Conservation (phyloP, 139 green algal genomes). For the Auxenochlorella pyrenoidosa region DNA sequence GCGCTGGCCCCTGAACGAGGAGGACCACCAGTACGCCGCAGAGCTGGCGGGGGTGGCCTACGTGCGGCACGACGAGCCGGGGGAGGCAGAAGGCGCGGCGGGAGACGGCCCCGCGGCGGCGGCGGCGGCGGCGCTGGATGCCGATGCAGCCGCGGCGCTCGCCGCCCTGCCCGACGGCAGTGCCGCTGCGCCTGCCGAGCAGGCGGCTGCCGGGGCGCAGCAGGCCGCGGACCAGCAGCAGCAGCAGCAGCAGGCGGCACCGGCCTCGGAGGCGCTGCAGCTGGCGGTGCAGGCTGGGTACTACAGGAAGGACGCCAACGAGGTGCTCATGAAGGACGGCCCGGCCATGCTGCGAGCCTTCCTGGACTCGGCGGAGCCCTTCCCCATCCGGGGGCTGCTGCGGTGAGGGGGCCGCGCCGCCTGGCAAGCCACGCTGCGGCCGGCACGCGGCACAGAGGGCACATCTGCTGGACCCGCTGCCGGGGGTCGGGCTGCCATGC, state of each 20-base stretch:
- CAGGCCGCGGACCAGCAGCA: not conserved
- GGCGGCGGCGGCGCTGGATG: not conserved
- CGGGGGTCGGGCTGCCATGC: too few species aligned
- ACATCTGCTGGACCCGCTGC: too few species aligned
- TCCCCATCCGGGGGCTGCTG: constrained; percentile 88
- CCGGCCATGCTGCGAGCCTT: constrained; percentile 59
- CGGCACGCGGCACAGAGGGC: too few species aligned
- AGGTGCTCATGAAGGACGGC: constrained; percentile 85
- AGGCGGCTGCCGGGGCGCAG: not conserved
- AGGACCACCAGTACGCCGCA: constrained; percentile 42
- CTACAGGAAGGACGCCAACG: constrained; percentile 93
- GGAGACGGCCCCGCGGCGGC: not conserved
- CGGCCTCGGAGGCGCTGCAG: constrained; percentile 5
- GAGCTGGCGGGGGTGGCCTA: not conserved
- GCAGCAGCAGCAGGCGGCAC: not conserved
- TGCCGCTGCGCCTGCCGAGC: not conserved
- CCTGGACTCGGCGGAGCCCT: constrained; percentile 72
- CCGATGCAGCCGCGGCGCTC: not conserved
- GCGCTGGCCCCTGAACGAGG: constrained; percentile 55
- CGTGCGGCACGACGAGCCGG: not conserved
- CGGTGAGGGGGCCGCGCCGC: not conserved
- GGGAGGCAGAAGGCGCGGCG: not conserved
- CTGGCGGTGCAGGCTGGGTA: constrained; percentile 10
- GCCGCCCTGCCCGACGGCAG: not conserved
- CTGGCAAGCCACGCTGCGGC: too few species aligned